A percentile compares a stretch with the other conserved stretches of the same genome.
phyloP scores from a whole-genome alignment of 1,284 basidiomycete species.

The Pseudozyma sp. region DNA sequence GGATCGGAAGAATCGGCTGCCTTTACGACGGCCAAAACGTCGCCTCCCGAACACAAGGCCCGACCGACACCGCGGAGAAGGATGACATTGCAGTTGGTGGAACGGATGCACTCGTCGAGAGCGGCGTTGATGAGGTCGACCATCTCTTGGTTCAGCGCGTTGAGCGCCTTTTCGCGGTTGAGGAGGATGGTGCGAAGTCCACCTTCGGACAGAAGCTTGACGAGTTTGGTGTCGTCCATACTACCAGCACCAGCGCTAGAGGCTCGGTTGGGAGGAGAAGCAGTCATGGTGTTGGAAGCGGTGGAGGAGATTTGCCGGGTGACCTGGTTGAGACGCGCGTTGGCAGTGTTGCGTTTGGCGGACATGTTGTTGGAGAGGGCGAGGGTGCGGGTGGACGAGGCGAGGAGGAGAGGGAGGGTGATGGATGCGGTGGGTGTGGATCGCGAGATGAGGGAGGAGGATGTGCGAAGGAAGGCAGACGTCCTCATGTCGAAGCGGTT shows the following conservation, averaged over 20 bases:
- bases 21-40: slow-evolving; percentile 77
- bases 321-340: slow-evolving; percentile 34
- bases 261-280: slow-evolving; percentile 15
- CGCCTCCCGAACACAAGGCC: slow-evolving; percentile 94
- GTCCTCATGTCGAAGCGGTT: slow-evolving; percentile 34
- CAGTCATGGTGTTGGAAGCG: slow-evolving; percentile 14
- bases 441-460: slow-evolving; percentile 27
- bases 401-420: not conserved
- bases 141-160: slow-evolving; percentile 88
- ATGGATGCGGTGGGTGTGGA: not conserved
- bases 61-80: slow-evolving; percentile 74
- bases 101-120: slow-evolving; percentile 75
- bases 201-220: slow-evolving; percentile 53
- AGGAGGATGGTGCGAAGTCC: slow-evolving; percentile 77
- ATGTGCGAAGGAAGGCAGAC: slow-evolving; percentile 30
- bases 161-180: slow-evolving; percentile 85
- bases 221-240: slow-evolving; percentile 29
- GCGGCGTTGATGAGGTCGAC: slow-evolving; percentile 78
- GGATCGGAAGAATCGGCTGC: slow-evolving; percentile 49
- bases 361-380: slow-evolving; percentile 16
- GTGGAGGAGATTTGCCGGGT: slow-evolving; percentile 37
- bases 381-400: not conserved
- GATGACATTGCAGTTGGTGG: slow-evolving; percentile 54
- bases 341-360: slow-evolving; percentile 29
- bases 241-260: not conserved